These are phyloP conservation scores for Mrakia blollopis DNA, from an alignment of 768 basidiomycete species.

Conservation along the genomic window DNA sequence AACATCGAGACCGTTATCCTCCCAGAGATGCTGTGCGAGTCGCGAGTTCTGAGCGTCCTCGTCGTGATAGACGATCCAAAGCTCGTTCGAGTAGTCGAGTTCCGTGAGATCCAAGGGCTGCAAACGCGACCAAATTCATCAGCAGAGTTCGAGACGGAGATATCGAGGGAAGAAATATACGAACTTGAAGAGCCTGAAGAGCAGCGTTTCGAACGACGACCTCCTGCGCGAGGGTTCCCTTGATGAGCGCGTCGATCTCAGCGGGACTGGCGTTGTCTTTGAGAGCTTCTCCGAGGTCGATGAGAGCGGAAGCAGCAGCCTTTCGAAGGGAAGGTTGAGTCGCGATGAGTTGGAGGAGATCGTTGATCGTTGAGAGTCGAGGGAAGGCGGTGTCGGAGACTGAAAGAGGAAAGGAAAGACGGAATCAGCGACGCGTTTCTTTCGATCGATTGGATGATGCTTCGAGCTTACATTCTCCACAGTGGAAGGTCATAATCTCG, in stretches of 20 bases:
- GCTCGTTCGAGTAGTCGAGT: slow-evolving; percentile 79
- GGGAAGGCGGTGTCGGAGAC: slow-evolving; percentile 71
- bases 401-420: slow-evolving; percentile 40
- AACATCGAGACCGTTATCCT: slow-evolving; percentile 89
- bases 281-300: slow-evolving; percentile 76
- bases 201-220: slow-evolving; percentile 80
- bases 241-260: slow-evolving; percentile 64
- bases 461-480: slow-evolving; percentile 60
- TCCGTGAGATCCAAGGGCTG: slow-evolving; percentile 94
- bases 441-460: background rate
- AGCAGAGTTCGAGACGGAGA: background rate
- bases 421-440: background rate
- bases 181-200: slow-evolving; percentile 82
- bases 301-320: slow-evolving; percentile 71
- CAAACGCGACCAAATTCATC: background rate
- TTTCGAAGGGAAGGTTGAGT: slow-evolving; percentile 76
- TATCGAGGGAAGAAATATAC: slow-evolving; percentile 31
- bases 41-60: slow-evolving; percentile 81
- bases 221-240: slow-evolving; percentile 76
- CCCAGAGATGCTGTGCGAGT: slow-evolving; percentile 78
- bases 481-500: slow-evolving; percentile 44
- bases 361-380: slow-evolving; percentile 60
- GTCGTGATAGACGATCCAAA: slow-evolving; percentile 86
- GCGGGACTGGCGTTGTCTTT: slow-evolving; percentile 56
- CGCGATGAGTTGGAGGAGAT: slow-evolving; percentile 66